Base-by-base conservation (phyloP, 345 rosid species). In the Citrus reticulata region DNA sequence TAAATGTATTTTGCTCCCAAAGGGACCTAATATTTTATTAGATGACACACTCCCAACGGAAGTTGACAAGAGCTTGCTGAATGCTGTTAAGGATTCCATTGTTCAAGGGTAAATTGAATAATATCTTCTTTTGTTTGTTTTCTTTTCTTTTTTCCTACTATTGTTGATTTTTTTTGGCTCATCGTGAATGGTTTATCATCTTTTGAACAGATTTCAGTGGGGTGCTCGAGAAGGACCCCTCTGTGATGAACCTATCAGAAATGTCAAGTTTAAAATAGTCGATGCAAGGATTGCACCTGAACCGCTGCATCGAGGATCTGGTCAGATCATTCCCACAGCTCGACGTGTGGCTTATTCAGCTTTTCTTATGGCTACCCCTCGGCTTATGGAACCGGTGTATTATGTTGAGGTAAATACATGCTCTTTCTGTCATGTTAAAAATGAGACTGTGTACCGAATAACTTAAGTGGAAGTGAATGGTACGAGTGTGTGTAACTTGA, bases 141-240 rank as follows among this genome's bases (percentile, higher is more conserved):
- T 64, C 5, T 67, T 79, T 40, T 32, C 35, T 34, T 60, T 78
- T 51, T 30, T 57, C n/a, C 3, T n/a, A 70, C 37, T 77, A 37
- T n/a, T 74, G 7, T 77, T 79, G n/a, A 3, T 46, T 46, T 46
- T 32, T 46, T 46, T 46, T 51, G 75, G 35, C 68, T 70, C 60
- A 74, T 25, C 35, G 80, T 39, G 63, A 61, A 81, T 66, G 37
- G 70, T 72, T 51, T 63, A 63, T 51, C 49, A 54, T 79, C 65
- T 68, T 70, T 64, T 75, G 70, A 75, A 74, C 84, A 94, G 99
- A 71, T 96, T 96, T 82, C 99, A 96, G 82, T 96, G 99, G 99
- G 99, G 94, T 75, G 99, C 99, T 64, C 87, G 98, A 81, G 98
- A 96, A 94, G 99, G 98, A 27, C 98, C 99, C 7, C 91, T 96